Percentiles rank a stretch among this genome's conserved stretches.
These are phyloP conservation scores for Mycena sp. DNA, from an alignment of 1,284 basidiomycete species.

Conservation along the genomic window DNA sequence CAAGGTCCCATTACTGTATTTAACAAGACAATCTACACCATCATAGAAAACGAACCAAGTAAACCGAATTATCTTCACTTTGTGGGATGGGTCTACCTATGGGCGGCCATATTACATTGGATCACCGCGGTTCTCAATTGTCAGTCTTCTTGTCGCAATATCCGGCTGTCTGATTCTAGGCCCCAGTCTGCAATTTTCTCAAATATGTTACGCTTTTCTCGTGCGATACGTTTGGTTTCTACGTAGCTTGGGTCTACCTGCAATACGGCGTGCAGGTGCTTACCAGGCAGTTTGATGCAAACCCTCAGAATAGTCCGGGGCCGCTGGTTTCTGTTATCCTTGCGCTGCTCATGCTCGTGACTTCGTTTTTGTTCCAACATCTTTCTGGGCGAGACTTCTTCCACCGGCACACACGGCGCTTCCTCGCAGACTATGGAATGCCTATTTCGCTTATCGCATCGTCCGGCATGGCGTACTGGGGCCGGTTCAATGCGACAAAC, in stretches of 20 bases:
- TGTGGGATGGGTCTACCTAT: slow-evolving; percentile 92
- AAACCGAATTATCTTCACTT: slow-evolving; percentile 87
- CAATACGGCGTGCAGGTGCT: slow-evolving; percentile 90
- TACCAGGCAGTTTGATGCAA: slow-evolving; percentile 73
- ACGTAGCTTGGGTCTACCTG: slow-evolving; percentile 90
- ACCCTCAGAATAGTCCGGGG: slow-evolving; percentile 59
- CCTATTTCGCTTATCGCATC: slow-evolving; percentile 83
- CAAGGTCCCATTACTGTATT: slow-evolving; percentile 91
- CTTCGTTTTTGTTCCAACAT: slow-evolving; percentile 79
- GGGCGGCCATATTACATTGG: slow-evolving; percentile 95
- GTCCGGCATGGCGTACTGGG: slow-evolving; percentile 88
- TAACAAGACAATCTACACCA: slow-evolving; percentile 91
- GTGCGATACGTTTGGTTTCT: slow-evolving; percentile 95
- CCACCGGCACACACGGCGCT: slow-evolving; percentile 78
- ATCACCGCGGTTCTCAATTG: slow-evolving; percentile 88
- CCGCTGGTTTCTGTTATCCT: slow-evolving; percentile 82
- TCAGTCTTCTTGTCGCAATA: slow-evolving; percentile 47
- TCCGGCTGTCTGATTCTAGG: slow-evolving; percentile 20
- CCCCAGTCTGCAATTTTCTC: slow-evolving; percentile 82
- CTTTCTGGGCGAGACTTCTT: slow-evolving; percentile 75
- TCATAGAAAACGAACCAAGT: slow-evolving; percentile 67
- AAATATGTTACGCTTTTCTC: slow-evolving; percentile 92
- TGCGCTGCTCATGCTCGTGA: slow-evolving; percentile 80
- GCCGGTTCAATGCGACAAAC: slow-evolving; percentile 74
- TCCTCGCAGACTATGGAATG: slow-evolving; percentile 91